These are phyloP conservation scores for Skeletonema menzelii DNA, from an alignment of 108 stramenopile species.

Conservation along the genomic window DNA sequence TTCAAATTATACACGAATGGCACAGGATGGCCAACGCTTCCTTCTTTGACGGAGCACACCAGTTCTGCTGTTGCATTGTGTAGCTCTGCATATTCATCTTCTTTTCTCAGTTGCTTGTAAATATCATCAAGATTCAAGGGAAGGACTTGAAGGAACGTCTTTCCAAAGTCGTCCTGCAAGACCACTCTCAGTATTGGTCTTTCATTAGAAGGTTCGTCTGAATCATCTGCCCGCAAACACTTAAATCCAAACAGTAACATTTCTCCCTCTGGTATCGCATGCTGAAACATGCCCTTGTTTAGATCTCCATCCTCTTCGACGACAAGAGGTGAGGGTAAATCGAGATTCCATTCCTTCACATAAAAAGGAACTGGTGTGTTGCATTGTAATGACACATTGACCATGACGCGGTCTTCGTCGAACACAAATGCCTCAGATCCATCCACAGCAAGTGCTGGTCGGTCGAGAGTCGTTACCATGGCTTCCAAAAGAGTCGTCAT, in stretches of 20 bases:
- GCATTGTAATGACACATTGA: conserved; percentile 59
- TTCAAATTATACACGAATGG: conserved; percentile 51
- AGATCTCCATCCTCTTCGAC: conserved; percentile 48
- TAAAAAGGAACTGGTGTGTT: conserved; percentile 69
- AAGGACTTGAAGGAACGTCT: conserved; percentile 58
- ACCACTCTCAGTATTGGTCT: conserved; percentile 51
- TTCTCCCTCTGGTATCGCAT: conserved; percentile 60
- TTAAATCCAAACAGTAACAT: conserved; percentile 61
- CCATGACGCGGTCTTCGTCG: conserved; percentile 43
- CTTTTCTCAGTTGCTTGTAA: conserved; percentile 47
- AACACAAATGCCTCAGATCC: conserved; percentile 43
- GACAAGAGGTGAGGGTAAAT: conserved; percentile 49
- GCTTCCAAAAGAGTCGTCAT: conserved; percentile 66
- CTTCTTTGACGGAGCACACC: conserved; percentile 42
- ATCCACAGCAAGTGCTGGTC: conserved; percentile 62
- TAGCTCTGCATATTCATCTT: conserved; percentile 30
- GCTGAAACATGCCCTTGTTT: conserved; percentile 52
- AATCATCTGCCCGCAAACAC: conserved; percentile 37
- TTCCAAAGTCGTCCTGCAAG: conserved; percentile 63
- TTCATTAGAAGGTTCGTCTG: conserved; percentile 4
- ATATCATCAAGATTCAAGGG: conserved; percentile 56
- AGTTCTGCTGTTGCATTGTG: conserved; percentile 48
- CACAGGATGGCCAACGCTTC: conserved; percentile 68
- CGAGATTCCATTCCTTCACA: conserved; percentile 63
- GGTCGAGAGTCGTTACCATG: conserved; percentile 66